These are phyloP conservation scores for Xerocomellus intermedius DNA, from an alignment of 768 basidiomycete species.

Conservation along the genomic window DNA sequence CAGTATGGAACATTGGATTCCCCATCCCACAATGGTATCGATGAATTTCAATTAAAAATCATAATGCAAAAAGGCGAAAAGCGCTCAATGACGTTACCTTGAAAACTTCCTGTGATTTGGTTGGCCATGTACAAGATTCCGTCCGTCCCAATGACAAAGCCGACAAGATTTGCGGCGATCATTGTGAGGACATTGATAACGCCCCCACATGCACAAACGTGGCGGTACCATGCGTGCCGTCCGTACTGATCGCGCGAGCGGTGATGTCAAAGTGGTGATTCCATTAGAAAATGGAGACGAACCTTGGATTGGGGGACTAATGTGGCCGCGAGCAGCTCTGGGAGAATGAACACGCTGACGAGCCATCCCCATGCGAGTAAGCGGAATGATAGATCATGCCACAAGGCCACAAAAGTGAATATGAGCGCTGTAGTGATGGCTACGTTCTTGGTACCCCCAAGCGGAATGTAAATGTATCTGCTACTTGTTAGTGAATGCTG, in stretches of 20 bases:
- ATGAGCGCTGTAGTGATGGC: conserved; percentile 70
- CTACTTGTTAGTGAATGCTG: neutral
- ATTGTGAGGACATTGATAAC: conserved; percentile 84
- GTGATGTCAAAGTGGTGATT: neutral
- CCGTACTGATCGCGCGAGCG: conserved; percentile 53
- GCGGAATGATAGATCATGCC: conserved; percentile 91
- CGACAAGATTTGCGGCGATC: conserved; percentile 91
- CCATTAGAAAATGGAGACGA: conserved; percentile 1
- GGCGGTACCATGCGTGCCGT: conserved; percentile 74
- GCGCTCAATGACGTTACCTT: conserved; percentile 45
- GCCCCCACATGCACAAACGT: conserved; percentile 78
- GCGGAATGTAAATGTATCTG: conserved; percentile 93
- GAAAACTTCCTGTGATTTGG: conserved; percentile 60
- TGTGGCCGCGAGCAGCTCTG: conserved; percentile 67
- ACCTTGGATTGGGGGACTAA: conserved; percentile 68
- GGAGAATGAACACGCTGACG: conserved; percentile 83
- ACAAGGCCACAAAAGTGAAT: conserved; percentile 95
- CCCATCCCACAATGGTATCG: neutral
- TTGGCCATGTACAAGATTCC: conserved; percentile 66
- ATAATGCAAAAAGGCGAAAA: neutral
- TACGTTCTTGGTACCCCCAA: conserved; percentile 67
- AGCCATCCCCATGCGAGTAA: conserved; percentile 98
- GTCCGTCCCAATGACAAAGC: conserved; percentile 89
- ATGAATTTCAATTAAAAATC: neutral
- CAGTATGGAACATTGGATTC: neutral